Evolutionary conservation across 768 basidiomycete species (phyloP).

Genomic region (Amanita exitialis): DNA sequence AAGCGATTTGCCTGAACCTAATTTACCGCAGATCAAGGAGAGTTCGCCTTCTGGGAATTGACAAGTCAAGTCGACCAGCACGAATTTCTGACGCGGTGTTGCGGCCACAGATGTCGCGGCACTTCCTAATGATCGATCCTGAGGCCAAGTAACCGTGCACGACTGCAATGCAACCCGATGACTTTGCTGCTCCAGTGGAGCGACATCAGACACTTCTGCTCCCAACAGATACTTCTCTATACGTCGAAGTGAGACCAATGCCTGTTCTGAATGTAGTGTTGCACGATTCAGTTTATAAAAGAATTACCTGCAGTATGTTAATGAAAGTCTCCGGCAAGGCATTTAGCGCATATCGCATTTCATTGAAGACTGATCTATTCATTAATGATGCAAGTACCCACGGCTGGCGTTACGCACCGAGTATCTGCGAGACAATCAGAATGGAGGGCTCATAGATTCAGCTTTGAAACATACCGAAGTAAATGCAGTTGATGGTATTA

Average conservation of each 20-base stretch:
- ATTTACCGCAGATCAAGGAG: constrained; percentile 79
- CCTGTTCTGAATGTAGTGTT: constrained; percentile 23
- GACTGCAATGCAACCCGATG: constrained; percentile 65
- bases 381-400: background rate
- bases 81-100: constrained; percentile 62
- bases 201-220: constrained; percentile 59
- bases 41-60: constrained; percentile 74
- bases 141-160: constrained; percentile 87
- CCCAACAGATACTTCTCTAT: constrained; percentile 84
- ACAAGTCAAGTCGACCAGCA: constrained; percentile 68
- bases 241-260: constrained; percentile 76
- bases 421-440: background rate
- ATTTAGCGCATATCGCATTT: constrained; percentile 64
- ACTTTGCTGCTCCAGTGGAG: constrained; percentile 45
- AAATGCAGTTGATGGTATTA: constrained; percentile 84
- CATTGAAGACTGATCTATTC: constrained; percentile 54
- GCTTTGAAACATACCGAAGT: constrained; percentile 39
- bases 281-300: background rate
- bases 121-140: constrained; percentile 48
- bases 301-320: constrained; percentile 67
- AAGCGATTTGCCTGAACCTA: constrained; percentile 85
- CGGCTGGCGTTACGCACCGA: background rate
- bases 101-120: constrained; percentile 33
- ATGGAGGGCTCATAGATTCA: background rate
- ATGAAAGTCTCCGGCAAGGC: constrained; percentile 88